Conservation (phyloP, 495 filamentous ascomycete species). For the Neurospora sublineolata region DNA sequence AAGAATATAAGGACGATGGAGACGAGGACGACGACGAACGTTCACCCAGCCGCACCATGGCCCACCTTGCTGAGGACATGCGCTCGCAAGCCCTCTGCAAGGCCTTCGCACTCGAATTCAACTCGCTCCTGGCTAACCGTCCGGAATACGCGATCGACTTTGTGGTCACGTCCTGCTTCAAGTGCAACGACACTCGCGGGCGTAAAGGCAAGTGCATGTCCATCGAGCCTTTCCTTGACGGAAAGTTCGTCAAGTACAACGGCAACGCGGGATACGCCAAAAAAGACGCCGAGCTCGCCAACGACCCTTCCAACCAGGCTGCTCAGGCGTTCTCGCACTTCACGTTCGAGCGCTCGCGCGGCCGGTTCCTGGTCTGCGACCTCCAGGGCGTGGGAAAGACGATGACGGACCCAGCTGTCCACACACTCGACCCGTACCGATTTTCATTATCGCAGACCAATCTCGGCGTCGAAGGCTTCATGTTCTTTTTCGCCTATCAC, state of each 20-base stretch:
- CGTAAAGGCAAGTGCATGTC: slow-evolving; percentile 3
- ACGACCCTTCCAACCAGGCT: slow-evolving; percentile 12
- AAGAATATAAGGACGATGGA: slow-evolving; percentile 15
- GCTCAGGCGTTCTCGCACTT: slow-evolving; percentile 35
- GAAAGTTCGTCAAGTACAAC: slow-evolving; percentile 30
- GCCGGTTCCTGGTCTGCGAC: slow-evolving; percentile 22
- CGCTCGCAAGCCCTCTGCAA: slow-evolving; percentile 25
- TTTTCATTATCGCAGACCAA: slow-evolving; percentile 22
- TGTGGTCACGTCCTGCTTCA: slow-evolving; percentile 21
- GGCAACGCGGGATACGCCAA: slow-evolving; percentile 24
- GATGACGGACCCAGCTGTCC: slow-evolving; percentile 28
- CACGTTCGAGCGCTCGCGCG: slow-evolving; percentile 30
- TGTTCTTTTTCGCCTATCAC: slow-evolving; percentile 28
- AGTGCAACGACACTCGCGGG: background rate
- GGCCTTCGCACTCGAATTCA: slow-evolving; percentile 32
- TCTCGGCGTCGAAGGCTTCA: slow-evolving; percentile 21
- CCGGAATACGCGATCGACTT: slow-evolving; percentile 21
- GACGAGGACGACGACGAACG: background rate
- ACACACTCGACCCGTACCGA: slow-evolving; percentile 17
- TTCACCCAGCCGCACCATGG: background rate
- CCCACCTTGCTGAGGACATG: slow-evolving; percentile 25
- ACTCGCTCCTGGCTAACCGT: slow-evolving; percentile 7
- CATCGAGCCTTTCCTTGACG: slow-evolving; percentile 26
- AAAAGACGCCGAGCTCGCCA: slow-evolving; percentile 1
- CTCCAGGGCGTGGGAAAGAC: slow-evolving; percentile 23